Percentiles rank a stretch among this genome's conserved stretches.
Conservation (phyloP, 2,329 filamentous ascomycete genomes). For the Rhynchosporium secalis region DNA sequence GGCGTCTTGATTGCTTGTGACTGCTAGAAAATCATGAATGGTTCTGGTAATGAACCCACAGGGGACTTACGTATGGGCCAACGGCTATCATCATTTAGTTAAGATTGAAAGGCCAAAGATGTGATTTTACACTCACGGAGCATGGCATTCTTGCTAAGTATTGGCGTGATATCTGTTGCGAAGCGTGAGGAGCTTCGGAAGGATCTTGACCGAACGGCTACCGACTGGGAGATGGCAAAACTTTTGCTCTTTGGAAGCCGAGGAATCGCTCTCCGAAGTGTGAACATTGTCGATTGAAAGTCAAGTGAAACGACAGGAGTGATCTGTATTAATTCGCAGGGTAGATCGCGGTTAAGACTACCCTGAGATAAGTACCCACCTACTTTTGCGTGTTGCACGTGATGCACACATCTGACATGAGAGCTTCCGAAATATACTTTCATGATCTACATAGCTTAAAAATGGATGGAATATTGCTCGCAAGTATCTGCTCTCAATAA, state of each 20-base stretch:
- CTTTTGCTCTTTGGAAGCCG: slow-evolving; percentile 1
- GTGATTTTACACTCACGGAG: slow-evolving; percentile 42
- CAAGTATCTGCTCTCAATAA: background rate
- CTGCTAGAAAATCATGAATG: slow-evolving; percentile 41
- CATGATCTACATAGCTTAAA: background rate
- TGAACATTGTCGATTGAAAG: background rate
- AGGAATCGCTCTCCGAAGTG: slow-evolving; percentile 3
- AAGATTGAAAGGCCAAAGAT: background rate
- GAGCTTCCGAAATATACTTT: background rate
- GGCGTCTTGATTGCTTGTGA: slow-evolving; percentile 68
- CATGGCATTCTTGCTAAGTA: slow-evolving; percentile 59
- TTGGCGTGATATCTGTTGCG: slow-evolving; percentile 48
- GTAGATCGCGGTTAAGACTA: background rate
- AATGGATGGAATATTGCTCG: too few relatives aligned
- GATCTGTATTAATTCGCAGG: background rate
- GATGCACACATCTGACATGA: background rate
- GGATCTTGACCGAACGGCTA: slow-evolving; percentile 23
- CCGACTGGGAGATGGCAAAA: background rate
- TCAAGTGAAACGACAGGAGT: background rate
- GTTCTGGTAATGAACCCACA: slow-evolving; percentile 17
- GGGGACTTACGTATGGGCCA: slow-evolving; percentile 57
- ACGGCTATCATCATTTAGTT: slow-evolving; percentile 47
- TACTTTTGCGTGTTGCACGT: background rate
- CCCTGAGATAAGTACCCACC: too few relatives aligned
- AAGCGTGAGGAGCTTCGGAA: slow-evolving; percentile 38